Evolutionary conservation across 164 flowering plant species (phyloP).

Genomic region (Saururus chinensis): DNA sequence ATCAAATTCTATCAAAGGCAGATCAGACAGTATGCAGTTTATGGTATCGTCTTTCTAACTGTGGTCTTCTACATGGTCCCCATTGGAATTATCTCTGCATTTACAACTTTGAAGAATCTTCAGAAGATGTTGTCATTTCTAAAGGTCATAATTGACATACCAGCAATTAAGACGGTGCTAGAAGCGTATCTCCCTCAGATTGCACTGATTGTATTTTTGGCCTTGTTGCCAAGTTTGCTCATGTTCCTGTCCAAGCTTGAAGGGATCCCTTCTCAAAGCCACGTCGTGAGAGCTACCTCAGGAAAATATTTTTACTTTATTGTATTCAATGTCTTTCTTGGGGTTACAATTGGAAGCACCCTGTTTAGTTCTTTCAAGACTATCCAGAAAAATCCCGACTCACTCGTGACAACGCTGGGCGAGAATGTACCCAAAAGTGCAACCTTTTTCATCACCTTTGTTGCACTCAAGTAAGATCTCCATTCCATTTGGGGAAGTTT

Average conservation of each 20-base stretch:
- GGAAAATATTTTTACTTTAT: conserved; percentile 90
- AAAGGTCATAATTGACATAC: conserved; percentile 43
- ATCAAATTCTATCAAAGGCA: conserved; percentile 49
- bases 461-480: conserved; percentile 79
- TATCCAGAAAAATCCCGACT: conserved; percentile 39
- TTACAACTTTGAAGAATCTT: conserved; percentile 70
- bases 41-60: conserved; percentile 51
- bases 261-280: conserved; percentile 77
- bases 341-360: conserved; percentile 74
- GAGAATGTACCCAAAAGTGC: conserved; percentile 63
- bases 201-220: conserved; percentile 70
- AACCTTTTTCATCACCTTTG: conserved; percentile 86
- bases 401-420: conserved; percentile 33
- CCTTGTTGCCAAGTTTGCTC: conserved; percentile 70
- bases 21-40: conserved; percentile 52
- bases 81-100: conserved; percentile 64
- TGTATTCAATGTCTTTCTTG: conserved; percentile 81
- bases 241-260: conserved; percentile 69
- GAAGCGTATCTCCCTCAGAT: conserved; percentile 91
- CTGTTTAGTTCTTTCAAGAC: conserved; percentile 45
- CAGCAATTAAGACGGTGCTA: conserved; percentile 51
- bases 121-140: conserved; percentile 61
- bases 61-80: conserved; percentile 86
- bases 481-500: not conserved
- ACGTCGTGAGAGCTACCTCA: conserved; percentile 73